These are phyloP conservation scores for Dendrocalamus sinicus DNA, from an alignment of 176 grass and related monocot genomes.

Conservation along the genomic window DNA sequence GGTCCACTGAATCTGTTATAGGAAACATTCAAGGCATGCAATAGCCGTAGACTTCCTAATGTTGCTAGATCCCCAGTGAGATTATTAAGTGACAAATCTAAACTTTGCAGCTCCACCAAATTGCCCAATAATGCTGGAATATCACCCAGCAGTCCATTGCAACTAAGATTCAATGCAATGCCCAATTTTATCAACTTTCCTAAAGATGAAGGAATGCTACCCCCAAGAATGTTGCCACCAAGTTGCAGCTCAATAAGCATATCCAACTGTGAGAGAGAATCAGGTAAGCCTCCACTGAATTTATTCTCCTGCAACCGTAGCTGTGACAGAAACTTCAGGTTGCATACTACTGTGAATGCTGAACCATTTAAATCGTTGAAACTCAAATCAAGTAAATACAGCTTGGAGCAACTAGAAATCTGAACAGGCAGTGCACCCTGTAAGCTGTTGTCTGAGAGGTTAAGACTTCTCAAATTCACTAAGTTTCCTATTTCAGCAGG, in stretches of 20 bases:
- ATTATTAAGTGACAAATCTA: constrained; percentile 83
- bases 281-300: constrained; percentile 68
- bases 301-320: constrained; percentile 69
- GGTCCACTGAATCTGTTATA: constrained; percentile 68
- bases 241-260: constrained; percentile 73
- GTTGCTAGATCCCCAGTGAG: constrained; percentile 56
- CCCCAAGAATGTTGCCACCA: constrained; percentile 70
- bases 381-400: constrained; percentile 70
- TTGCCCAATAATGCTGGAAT: constrained; percentile 54
- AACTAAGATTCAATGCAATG: constrained; percentile 68
- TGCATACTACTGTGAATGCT: constrained; percentile 47
- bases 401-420: constrained; percentile 59
- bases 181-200: constrained; percentile 54
- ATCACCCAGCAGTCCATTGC: constrained; percentile 60
- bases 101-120: constrained; percentile 55
- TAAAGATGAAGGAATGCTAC: constrained; percentile 63
- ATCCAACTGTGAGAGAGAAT: constrained; percentile 51
- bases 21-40: constrained; percentile 67
- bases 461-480: constrained; percentile 46
- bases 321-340: constrained; percentile 52
- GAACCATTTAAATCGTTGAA: constrained; percentile 80
- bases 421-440: constrained; percentile 52
- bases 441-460: constrained; percentile 65
- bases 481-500: constrained; percentile 58
- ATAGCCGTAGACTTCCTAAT: constrained; percentile 49